These are phyloP conservation scores for Dissoconium aciculare DNA, from an alignment of 2,329 filamentous ascomycete species.

Conservation along the genomic window DNA sequence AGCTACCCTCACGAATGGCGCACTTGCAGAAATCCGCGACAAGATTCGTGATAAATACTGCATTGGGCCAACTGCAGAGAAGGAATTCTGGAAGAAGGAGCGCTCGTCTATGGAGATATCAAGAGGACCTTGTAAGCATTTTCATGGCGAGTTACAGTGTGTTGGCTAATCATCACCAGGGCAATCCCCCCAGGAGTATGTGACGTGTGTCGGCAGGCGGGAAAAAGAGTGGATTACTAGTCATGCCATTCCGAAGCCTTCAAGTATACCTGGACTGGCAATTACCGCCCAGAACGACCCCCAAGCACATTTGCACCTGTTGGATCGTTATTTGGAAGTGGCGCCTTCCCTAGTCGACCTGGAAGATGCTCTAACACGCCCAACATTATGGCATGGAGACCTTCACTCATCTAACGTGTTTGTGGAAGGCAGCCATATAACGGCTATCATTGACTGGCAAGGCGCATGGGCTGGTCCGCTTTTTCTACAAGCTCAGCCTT, in stretches of 20 bases:
- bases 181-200: neutral
- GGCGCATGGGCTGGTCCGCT: conserved; percentile 19
- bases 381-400: conserved; percentile 29
- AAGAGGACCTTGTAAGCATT: conserved; percentile 21
- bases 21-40: no score
- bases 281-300: no score
- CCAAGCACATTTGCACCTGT: neutral
- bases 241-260: neutral
- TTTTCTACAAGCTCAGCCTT: conserved; percentile 16
- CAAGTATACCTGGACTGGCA: no score
- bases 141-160: neutral
- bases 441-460: conserved; percentile 32
- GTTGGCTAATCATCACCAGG: conserved; percentile 1
- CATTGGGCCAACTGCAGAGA: conserved; percentile 26
- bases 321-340: neutral
- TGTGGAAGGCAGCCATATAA: conserved; percentile 23
- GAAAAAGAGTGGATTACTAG: neutral
- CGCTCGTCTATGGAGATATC: conserved; percentile 17
- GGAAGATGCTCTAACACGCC: conserved; percentile 3
- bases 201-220: neutral
- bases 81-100: conserved; percentile 24
- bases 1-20: conserved; percentile 19
- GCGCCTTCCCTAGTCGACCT: neutral
- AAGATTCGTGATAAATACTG: no score
- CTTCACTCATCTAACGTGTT: conserved; percentile 28